These are phyloP conservation scores for Sporothrix phasma DNA, from an alignment of 2,329 filamentous ascomycete species.

Conservation along the genomic window DNA sequence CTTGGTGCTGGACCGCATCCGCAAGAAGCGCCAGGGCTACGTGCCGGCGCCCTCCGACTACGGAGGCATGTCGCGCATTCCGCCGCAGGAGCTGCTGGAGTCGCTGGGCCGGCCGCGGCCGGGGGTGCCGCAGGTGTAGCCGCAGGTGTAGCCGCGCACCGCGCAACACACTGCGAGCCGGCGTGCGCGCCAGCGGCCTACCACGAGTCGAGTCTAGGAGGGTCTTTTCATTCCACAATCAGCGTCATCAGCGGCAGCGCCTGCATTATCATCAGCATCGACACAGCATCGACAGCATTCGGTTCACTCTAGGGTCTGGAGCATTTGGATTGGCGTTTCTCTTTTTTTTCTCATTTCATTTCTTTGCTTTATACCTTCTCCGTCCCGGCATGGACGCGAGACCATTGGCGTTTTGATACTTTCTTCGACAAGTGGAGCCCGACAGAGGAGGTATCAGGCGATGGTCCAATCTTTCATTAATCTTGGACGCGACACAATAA, in stretches of 20 bases:
- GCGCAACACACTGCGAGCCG: no score
- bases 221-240: background rate
- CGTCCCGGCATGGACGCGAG: background rate
- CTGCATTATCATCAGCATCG: background rate
- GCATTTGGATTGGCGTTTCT: background rate
- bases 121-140: conserved; percentile 43
- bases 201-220: no score
- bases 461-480: no score
- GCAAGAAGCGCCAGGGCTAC: conserved; percentile 72
- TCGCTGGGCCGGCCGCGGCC: conserved; percentile 39
- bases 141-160: conserved; percentile 38
- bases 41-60: conserved; percentile 60
- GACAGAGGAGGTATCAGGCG: background rate
- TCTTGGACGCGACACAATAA: background rate
- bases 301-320: background rate
- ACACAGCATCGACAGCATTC: background rate
- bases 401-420: background rate
- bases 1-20: conserved; percentile 62
- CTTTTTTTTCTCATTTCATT: background rate
- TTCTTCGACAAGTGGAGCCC: no score
- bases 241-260: background rate
- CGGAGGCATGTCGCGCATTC: conserved; percentile 50
- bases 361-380: background rate
- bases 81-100: conserved; percentile 50
- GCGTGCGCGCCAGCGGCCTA: no score